phyloP scores from a whole-genome alignment of 1,139 yeast genomes.

The Blastobotrys illinoisensis region DNA sequence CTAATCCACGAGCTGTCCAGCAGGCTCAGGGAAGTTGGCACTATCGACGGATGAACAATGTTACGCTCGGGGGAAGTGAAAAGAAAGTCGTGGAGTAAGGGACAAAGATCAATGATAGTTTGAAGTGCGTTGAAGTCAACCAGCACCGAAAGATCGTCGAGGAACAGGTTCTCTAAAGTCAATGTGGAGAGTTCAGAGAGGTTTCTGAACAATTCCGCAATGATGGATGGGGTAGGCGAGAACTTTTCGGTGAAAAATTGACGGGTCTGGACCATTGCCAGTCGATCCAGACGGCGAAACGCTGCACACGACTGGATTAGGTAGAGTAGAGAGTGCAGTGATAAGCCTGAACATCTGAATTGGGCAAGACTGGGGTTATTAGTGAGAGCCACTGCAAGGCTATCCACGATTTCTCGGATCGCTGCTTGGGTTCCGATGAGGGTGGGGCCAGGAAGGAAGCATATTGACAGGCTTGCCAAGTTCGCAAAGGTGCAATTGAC shows the following conservation, averaged over 20 bases:
- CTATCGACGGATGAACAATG: not conserved
- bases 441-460: slow-evolving; percentile 4
- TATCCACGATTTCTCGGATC: not conserved
- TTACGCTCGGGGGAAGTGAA: slow-evolving; percentile 2
- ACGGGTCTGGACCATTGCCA: slow-evolving; percentile 6
- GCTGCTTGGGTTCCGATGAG: not conserved
- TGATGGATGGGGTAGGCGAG: not conserved
- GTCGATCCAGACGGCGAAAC: slow-evolving; percentile 1
- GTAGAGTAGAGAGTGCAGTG: slow-evolving; percentile 1
- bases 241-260: slow-evolving; percentile 8
- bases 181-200: slow-evolving; percentile 1
- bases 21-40: not conserved
- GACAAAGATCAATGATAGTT: slow-evolving; percentile 5
- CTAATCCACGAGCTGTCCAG: not conserved
- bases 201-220: slow-evolving; percentile 4
- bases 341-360: slow-evolving; percentile 6
- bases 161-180: slow-evolving; percentile 1
- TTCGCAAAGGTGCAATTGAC: not conserved
- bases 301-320: not conserved
- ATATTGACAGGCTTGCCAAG: slow-evolving; percentile 1
- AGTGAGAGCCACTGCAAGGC: not conserved
- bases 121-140: not conserved
- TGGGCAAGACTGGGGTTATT: not conserved
- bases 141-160: slow-evolving; percentile 2
- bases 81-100: not conserved